Evolutionary conservation across 371 early-diverging fungal genomes (phyloP).

Genomic region (Circinella umbellata): DNA sequence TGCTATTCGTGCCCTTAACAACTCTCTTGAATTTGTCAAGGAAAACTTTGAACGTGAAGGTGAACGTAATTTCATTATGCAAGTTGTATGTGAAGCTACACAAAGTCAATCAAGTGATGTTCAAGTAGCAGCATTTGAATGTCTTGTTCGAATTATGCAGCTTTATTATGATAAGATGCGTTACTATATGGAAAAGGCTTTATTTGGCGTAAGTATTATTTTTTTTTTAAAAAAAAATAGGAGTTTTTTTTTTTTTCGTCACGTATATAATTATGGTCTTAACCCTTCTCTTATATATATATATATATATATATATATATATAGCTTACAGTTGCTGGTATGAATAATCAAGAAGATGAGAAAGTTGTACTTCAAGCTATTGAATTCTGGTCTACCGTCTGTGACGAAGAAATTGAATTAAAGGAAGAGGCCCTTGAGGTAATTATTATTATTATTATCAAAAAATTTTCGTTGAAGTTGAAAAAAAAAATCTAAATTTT

Average conservation of each 20-base stretch:
- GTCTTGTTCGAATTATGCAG: slow-evolving; percentile 94
- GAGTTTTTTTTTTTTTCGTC: slow-evolving; percentile 10
- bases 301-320: slow-evolving; percentile 28
- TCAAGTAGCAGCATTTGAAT: slow-evolving; percentile 90
- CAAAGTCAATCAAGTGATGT: slow-evolving; percentile 77
- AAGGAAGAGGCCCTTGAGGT: slow-evolving; percentile 54
- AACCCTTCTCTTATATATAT: not conserved
- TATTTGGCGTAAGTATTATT: slow-evolving; percentile 78
- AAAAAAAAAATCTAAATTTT: not conserved
- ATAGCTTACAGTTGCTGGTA: slow-evolving; percentile 87
- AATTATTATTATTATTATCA: slow-evolving; percentile 3
- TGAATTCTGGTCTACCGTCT: slow-evolving; percentile 98
- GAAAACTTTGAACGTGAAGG: slow-evolving; percentile 91
- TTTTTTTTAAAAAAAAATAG: not conserved
- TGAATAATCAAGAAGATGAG: slow-evolving; percentile 76
- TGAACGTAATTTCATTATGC: slow-evolving; percentile 97
- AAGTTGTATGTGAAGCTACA: slow-evolving; percentile 96
- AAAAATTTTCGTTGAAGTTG: not conserved
- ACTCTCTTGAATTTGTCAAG: slow-evolving; percentile 92
- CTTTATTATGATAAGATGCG: slow-evolving; percentile 95
- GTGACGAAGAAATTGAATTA: slow-evolving; percentile 90
- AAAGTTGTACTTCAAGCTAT: slow-evolving; percentile 94
- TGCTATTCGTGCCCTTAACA: slow-evolving; percentile 88
- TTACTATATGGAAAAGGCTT: slow-evolving; percentile 93
- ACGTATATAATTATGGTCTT: too few species aligned